A percentile compares a stretch with the other conserved stretches of the same genome.
These are phyloP conservation scores for Colletotrichum musae DNA, from an alignment of 2,329 filamentous ascomycete species.

Conservation along the genomic window DNA sequence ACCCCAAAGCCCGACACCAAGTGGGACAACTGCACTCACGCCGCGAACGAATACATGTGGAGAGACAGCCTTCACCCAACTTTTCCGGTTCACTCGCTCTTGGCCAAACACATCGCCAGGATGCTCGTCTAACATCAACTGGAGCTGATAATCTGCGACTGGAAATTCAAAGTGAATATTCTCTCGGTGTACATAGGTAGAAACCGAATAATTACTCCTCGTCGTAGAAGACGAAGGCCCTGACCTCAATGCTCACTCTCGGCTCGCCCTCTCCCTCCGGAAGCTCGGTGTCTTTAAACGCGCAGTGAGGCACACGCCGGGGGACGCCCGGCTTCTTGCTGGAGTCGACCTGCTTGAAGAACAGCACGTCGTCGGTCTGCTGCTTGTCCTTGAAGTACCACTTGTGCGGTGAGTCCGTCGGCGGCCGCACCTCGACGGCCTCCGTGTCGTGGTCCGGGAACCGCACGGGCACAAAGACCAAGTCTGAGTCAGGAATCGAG, in stretches of 20 bases:
- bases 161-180: background rate
- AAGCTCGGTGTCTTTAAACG: slow-evolving; percentile 59
- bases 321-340: slow-evolving; percentile 61
- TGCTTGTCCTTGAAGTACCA: slow-evolving; percentile 70
- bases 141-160: background rate
- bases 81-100: background rate
- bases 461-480: slow-evolving; percentile 55
- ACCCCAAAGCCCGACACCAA: slow-evolving; percentile 7
- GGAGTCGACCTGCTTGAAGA: slow-evolving; percentile 78
- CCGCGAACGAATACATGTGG: slow-evolving; percentile 4
- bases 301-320: slow-evolving; percentile 64
- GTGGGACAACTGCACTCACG: slow-evolving; percentile 11
- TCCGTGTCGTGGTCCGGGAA: slow-evolving; percentile 48
- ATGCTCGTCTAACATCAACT: background rate
- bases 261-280: slow-evolving; percentile 69
- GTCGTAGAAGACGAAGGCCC: slow-evolving; percentile 73
- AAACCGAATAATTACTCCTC: slow-evolving; percentile 19
- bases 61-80: slow-evolving; percentile 3
- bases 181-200: background rate
- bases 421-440: slow-evolving; percentile 63
- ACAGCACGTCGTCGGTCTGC: slow-evolving; percentile 66
- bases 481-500: slow-evolving; percentile 64
- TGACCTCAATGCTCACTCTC: slow-evolving; percentile 79
- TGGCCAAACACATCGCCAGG: background rate
- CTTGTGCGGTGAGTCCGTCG: slow-evolving; percentile 59